A percentile compares a stretch with the other conserved stretches of the same genome.
phyloP scores from a whole-genome alignment of 2,329 filamentous ascomycete species.

The Domatiomyces globalis region DNA sequence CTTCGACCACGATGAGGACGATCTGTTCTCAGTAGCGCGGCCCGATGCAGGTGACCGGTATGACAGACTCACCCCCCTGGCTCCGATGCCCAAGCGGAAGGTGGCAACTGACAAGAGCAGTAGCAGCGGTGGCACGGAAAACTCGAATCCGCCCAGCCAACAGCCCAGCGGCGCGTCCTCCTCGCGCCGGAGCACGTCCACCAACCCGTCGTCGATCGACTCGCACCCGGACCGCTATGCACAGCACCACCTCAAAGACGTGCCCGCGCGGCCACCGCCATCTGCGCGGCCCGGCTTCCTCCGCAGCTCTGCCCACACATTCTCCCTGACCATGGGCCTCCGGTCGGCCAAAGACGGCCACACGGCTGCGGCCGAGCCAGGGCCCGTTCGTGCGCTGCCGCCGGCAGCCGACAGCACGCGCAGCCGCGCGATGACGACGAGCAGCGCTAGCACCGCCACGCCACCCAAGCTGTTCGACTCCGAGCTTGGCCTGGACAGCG shows the following conservation, averaged over 20 bases:
- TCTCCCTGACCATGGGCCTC: slow-evolving; percentile 37
- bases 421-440: slow-evolving; percentile 37
- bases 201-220: slow-evolving; percentile 42
- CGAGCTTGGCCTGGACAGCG: slow-evolving; percentile 27
- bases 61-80: slow-evolving; percentile 5
- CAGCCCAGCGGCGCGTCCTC: slow-evolving; percentile 35
- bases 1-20: slow-evolving; percentile 19
- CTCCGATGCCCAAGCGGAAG: not conserved
- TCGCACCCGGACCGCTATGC: slow-evolving; percentile 27
- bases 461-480: slow-evolving; percentile 38
- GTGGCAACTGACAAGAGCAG: slow-evolving; percentile 18
- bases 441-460: slow-evolving; percentile 37
- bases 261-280: slow-evolving; percentile 27
- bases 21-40: slow-evolving; percentile 28
- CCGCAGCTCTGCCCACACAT: slow-evolving; percentile 36
- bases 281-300: slow-evolving; percentile 25
- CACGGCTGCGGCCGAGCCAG: slow-evolving; percentile 6
- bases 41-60: slow-evolving; percentile 26
- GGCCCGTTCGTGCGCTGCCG: slow-evolving; percentile 7
- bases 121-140: slow-evolving; percentile 36
- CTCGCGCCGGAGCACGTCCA: slow-evolving; percentile 40
- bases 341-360: slow-evolving; percentile 22
- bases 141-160: slow-evolving; percentile 32
- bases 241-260: slow-evolving; percentile 27
- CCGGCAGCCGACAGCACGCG: slow-evolving; percentile 19